Base-by-base conservation (phyloP, 2,329 filamentous ascomycete genomes). In the Talaromyces sp. region DNA sequence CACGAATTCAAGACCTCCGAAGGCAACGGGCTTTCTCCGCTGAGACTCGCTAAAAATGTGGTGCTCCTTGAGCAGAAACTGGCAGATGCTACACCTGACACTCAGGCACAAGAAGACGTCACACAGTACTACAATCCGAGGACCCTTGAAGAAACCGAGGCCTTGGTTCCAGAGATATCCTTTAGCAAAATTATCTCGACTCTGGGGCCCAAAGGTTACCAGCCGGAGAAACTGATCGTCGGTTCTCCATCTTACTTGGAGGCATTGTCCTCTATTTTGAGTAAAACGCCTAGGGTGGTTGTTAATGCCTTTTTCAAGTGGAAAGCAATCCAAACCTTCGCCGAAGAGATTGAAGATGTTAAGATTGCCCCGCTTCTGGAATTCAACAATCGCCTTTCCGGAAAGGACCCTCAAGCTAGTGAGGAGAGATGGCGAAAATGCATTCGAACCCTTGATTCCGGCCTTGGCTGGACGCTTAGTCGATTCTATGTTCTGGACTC, bases 401-500 rank as follows among this genome's bases (percentile, higher is more conserved):
- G 85, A 53, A 85, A 83, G 76, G 85, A 87, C 58, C 82, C 86
- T 0, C 80, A 88, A 56, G 83, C 86, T 2, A 80, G 79, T 21
- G 76, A 84, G 14, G 88, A 90, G 67, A 80, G 87, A 55, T 89
- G 87, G 87, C 81, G 86, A 66, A 86, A 80, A 7, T 90, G 88
- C 65, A 80, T 89, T 29, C 70, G 70, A 8, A 78, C 81, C 35
- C 80, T 87, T 5, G 85, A 89, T 64, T 70, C 73, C 24, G 81
- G 82, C 5, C 71, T 90, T 24, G 83, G 83, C 2, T 90, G 87
- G 87, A 86, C 89, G 55, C 75, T 89, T 17, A 88, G 86, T 68
- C 84, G 86, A 24, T 90, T 90, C 75, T 91, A 87, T 64, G 80
- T 90, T 1, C 83, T 90, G 63, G 84, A 84, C 55, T 82, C 86